Evolutionary conservation across 768 basidiomycete genomes (phyloP), one percentile per base, ranked within the genome.

Genomic region (Auricularia sp.): DNA sequence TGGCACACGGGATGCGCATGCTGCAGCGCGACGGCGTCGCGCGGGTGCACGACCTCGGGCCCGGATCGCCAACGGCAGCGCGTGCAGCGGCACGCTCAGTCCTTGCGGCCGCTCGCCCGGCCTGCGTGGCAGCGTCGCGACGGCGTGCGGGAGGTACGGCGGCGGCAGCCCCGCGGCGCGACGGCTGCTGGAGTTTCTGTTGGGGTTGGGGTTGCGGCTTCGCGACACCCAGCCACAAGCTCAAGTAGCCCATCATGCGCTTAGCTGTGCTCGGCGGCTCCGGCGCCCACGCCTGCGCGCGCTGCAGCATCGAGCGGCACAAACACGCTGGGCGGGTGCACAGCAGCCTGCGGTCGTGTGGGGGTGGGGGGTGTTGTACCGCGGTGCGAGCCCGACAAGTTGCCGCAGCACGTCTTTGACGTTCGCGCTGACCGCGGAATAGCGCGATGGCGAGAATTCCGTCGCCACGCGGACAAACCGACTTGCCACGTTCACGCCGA

Each of bases 321-420:
- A 36, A 39, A 35, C 53, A 10, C 64, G 1, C 72, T 64, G 12
- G 73, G 68, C 8, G 76, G 72, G 69, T 39, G 6, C 36, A 79
- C 81, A 53, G 81, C 77, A 10, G 85, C 87, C 36, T 39, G 36
- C 36, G 70, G 81, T 84, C 54, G 87, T 68, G 69, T 84, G n/a
- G n/a, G n/a, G n/a, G n/a, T n/a, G n/a, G 78, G 11, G 83, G 82
- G 66, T 80, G 84, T 66, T 86, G 75, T 44, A 81, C 81, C 36
- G 74, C 79, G n/a, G 81, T 77, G 44, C 85, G n/a, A 59, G 56
- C 7, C 23, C 23, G 16, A 53, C 51, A 14, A 59, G 34, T 6
- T 59, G 16, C 11, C 3, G 29, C 33, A 6, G 56, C 21, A 59
- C 56, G 12, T 59, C 56, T 6, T 34, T 14, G n/a, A 59, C 6